Base-by-base conservation (phyloP, 2,329 filamentous ascomycete genomes). In the Alternaria novae-zelandiae region DNA sequence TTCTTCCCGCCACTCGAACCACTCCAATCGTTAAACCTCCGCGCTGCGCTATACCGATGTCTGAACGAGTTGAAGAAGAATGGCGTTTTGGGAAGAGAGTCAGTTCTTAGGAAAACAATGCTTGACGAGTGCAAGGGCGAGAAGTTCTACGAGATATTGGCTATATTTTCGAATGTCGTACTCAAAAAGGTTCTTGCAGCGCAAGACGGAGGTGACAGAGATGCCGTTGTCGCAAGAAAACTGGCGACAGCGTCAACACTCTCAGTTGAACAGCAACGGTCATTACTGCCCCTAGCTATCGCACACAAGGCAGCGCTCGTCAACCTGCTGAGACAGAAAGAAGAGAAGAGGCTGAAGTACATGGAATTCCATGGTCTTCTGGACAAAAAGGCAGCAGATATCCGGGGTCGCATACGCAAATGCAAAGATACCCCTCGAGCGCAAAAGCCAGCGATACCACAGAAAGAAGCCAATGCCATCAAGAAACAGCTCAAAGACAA, bases 111-210 rank as follows among this genome's bases (percentile, higher is more conserved):
- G 55, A 97, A 97, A 83, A 97, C 93, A 0, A 97, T 97, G 92
- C 84, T 99, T 55, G 96, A 99, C 76, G 95, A 99, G 72, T 99
- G 96, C 82, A 94, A 91, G 69, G 95, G 95, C 6, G 94, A 97
- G 58, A 90, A 93, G 67, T 88, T 98, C 58, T 94, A 94, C 76
- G 96, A 99, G 75, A 83, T 97, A 1, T 85, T 98, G 26, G 89
- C 93, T 4, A 85, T 89, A 0, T 96, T 99, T 73, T 97, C 95
- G 1, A 92, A 91, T 13, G 87, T 89, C 0, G 94, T 97, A 1
- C 79, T 98, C 65, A 91, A 91, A 74, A 93, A 90, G 74, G 80
- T 87, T 1, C 80, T 91, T 1, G 82, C 85, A 0, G 82, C 45
- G 76, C 82, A 83, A 44, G 84, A 86, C 10, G 86, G 86, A 20